Evolutionary conservation across 495 filamentous ascomycete species (phyloP), one percentile per base, ranked within the genome.

Genomic region (Aspergillus funiculosus): DNA sequence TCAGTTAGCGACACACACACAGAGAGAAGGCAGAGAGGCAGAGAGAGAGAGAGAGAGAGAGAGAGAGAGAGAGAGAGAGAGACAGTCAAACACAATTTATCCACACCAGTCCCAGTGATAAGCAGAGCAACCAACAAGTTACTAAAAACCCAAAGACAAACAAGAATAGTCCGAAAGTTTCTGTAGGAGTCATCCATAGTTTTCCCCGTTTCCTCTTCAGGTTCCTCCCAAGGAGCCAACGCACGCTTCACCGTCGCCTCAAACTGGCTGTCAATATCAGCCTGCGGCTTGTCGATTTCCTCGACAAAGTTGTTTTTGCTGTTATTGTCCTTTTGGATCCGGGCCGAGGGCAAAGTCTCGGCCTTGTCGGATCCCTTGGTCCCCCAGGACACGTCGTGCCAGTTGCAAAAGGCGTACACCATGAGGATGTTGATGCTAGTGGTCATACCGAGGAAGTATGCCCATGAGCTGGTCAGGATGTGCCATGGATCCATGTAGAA

Each of bases 351-450:
- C 22, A 98, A 71, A 10, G 86, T 86, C 45, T 97, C 92, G 28
- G 83, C 85, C 71, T 96, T 96, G 69, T 98, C 92, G 5, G 92
- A 89, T 61, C 92, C 92, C 74, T 98, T 97, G 62, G 92, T 97
- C 74, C 92, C 92, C 92, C 92, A 98, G 10, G 91, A 95, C 36
- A 98, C 92, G 64, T 98, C 92, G 72, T 98, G 92, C 92, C 92
- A 98, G 74, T 98, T 98, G 77, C 89, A 91, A 80, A 95, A 98
- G 45, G 74, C 88, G 70, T 98, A 98, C 46, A 98, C 89, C 75
- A 90, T 97, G 57, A 98, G 79, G 51, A 98, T 90, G 67, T 98
- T 98, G 82, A 95, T 87, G 64, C 94, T 96, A 17, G 88, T 94
- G 8, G 92, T 91, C 80, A 92, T 91, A 55, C 91, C 78, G 32